These are phyloP conservation scores for Aureobasidium vineae DNA, from an alignment of 2,329 filamentous ascomycete species.

Conservation along the genomic window DNA sequence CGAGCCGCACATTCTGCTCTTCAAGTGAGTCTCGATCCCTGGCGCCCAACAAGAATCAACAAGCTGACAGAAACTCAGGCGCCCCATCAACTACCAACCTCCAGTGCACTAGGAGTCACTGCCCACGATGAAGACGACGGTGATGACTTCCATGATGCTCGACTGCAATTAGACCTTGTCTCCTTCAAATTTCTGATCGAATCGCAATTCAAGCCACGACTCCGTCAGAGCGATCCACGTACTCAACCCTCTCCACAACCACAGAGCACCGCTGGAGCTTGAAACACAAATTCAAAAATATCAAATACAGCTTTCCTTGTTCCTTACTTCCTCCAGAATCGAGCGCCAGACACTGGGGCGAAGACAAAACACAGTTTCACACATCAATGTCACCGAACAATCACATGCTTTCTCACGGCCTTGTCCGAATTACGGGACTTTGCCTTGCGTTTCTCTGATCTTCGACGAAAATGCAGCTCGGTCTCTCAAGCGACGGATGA, in stretches of 20 bases:
- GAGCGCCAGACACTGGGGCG: constrained; percentile 3
- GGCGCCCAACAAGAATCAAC: neutral
- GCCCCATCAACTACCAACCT: constrained; percentile 80
- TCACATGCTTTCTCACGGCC: neutral
- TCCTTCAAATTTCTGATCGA: neutral
- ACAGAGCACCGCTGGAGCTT: constrained; percentile 13
- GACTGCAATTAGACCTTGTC: constrained; percentile 10
- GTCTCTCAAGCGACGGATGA: neutral
- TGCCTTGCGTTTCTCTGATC: neutral
- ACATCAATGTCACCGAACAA: neutral
- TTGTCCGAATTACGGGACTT: neutral
- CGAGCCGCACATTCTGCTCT: constrained; percentile 95
- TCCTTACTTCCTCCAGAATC: neutral
- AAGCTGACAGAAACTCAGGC: constrained; percentile 50
- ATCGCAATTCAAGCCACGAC: constrained; percentile 3
- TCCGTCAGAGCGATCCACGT: constrained; percentile 13
- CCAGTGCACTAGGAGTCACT: constrained; percentile 44
- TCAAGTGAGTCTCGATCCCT: constrained; percentile 72
- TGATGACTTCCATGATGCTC: constrained; percentile 20
- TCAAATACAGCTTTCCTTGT: constrained; percentile 14
- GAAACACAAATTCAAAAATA: constrained; percentile 17
- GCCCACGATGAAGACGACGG: constrained; percentile 19
- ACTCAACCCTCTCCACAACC: neutral
- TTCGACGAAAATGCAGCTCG: neutral
- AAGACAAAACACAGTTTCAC: neutral